phyloP scores from a whole-genome alignment of 1,284 basidiomycete species.

The Abortiporus biennis region DNA sequence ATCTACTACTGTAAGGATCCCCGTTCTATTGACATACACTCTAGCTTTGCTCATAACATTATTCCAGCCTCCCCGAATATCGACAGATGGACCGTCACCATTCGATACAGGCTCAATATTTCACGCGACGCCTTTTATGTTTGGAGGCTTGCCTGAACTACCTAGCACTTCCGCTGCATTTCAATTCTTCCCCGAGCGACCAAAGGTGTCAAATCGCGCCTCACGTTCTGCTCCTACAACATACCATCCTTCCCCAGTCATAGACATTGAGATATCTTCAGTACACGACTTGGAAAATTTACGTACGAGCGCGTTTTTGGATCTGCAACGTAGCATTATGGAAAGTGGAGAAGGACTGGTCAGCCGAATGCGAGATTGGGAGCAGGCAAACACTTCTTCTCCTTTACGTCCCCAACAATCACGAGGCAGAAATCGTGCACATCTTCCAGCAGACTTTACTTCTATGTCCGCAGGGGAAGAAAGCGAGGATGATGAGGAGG shows the following conservation, averaged over 20 bases:
- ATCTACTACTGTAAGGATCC: constrained; percentile 36
- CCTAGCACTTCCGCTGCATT: constrained; percentile 57
- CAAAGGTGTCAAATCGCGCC: constrained; percentile 4
- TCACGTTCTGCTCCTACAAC: constrained; percentile 13
- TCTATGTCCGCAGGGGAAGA: constrained; percentile 8
- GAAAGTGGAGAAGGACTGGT: constrained; percentile 62
- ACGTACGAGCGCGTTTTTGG: constrained; percentile 56
- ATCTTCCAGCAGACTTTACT: not conserved
- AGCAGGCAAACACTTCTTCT: constrained; percentile 20
- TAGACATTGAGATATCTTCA: constrained; percentile 14
- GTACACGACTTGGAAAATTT: constrained; percentile 37
- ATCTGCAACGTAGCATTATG: constrained; percentile 52
- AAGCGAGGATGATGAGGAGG: constrained; percentile 39
- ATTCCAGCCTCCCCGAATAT: constrained; percentile 2
- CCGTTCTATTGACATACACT: constrained; percentile 9
- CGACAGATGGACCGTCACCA: not conserved
- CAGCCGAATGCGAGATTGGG: constrained; percentile 68
- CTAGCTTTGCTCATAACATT: constrained; percentile 1
- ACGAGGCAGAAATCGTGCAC: constrained; percentile 5
- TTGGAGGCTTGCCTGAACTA: constrained; percentile 17
- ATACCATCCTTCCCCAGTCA: constrained; percentile 7
- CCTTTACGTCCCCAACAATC: not conserved
- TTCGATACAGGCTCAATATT: constrained; percentile 4
- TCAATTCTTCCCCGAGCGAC: constrained; percentile 36
- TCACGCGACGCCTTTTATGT: constrained; percentile 10